These are phyloP conservation scores for Barbatosphaeria neglecta DNA, from an alignment of 495 filamentous ascomycete species.

Conservation along the genomic window DNA sequence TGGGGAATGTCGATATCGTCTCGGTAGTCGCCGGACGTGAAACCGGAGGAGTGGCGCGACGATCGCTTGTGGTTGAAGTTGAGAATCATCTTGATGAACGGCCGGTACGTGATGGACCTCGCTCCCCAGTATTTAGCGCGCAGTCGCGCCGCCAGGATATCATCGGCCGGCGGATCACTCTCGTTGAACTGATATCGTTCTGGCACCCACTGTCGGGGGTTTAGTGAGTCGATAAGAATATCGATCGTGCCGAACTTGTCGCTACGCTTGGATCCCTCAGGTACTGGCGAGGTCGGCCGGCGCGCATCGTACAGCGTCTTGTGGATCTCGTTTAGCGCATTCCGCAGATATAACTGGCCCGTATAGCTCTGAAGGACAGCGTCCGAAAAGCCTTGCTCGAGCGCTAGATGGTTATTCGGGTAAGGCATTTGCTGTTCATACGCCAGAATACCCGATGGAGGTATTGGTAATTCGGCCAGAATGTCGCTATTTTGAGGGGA, in stretches of 20 bases:
- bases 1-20: constrained; percentile 19
- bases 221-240: constrained; percentile 35
- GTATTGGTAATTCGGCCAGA: constrained; percentile 74
- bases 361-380: constrained; percentile 69
- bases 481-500: constrained; percentile 77
- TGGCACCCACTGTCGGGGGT: constrained; percentile 24
- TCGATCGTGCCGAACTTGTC: constrained; percentile 31
- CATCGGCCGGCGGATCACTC: constrained; percentile 49
- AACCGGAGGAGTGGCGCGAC: constrained; percentile 8
- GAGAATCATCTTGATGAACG: constrained; percentile 60
- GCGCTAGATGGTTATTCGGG: constrained; percentile 39
- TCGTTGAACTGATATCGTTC: constrained; percentile 51
- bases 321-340: constrained; percentile 75
- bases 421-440: constrained; percentile 57
- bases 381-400: constrained; percentile 28
- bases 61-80: constrained; percentile 20
- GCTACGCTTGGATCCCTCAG: constrained; percentile 5
- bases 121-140: constrained; percentile 94
- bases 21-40: constrained; percentile 6
- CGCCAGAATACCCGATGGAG: constrained; percentile 65
- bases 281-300: constrained; percentile 22
- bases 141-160: constrained; percentile 76
- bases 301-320: constrained; percentile 60
- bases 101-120: constrained; percentile 76
- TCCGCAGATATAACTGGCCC: constrained; percentile 76